These are phyloP conservation scores for Colletotrichum acutatum DNA, from an alignment of 2,329 filamentous ascomycete species.

Conservation along the genomic window DNA sequence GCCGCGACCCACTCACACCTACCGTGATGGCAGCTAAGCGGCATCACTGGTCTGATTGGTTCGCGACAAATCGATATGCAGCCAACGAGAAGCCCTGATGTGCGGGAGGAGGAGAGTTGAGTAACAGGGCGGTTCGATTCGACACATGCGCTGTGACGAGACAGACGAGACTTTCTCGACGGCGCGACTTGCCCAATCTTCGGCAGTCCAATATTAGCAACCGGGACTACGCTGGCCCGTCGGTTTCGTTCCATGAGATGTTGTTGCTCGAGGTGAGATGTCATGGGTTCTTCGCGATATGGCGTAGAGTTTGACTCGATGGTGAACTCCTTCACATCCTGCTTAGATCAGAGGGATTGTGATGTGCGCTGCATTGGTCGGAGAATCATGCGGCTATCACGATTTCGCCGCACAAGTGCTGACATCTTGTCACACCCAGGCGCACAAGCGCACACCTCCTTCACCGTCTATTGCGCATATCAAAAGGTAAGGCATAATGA, in stretches of 20 bases:
- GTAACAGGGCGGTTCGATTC: conserved; percentile 21
- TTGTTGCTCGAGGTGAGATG: conserved; percentile 1
- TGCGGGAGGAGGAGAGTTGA: conserved; percentile 13
- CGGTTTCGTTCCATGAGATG: conserved; percentile 13
- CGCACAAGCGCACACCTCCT: conserved; percentile 27
- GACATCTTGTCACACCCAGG: conserved; percentile 29
- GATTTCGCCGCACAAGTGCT: conserved; percentile 33
- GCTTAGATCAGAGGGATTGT: conserved; percentile 9
- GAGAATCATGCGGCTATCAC: conserved; percentile 32
- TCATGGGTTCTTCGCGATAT: background rate
- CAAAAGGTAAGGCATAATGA: background rate
- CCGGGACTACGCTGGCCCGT: conserved; percentile 4
- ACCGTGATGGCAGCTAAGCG: conserved; percentile 21
- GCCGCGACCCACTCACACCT: conserved; percentile 28
- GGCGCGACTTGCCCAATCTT: conserved; percentile 18
- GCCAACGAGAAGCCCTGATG: conserved; percentile 27
- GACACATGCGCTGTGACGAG: conserved; percentile 32
- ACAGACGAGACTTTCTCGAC: conserved; percentile 20
- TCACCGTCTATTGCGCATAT: conserved; percentile 21
- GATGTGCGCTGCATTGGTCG: conserved; percentile 25
- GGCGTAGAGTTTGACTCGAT: background rate
- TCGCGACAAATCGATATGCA: background rate
- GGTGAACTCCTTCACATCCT: background rate
- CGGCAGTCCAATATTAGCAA: conserved; percentile 13
- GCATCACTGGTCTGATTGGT: conserved; percentile 28